Percentiles rank a stretch among this genome's conserved stretches.
Evolutionary conservation across 441 rosid genomes (phyloP).

Genomic region (Erodium trifolium): DNA sequence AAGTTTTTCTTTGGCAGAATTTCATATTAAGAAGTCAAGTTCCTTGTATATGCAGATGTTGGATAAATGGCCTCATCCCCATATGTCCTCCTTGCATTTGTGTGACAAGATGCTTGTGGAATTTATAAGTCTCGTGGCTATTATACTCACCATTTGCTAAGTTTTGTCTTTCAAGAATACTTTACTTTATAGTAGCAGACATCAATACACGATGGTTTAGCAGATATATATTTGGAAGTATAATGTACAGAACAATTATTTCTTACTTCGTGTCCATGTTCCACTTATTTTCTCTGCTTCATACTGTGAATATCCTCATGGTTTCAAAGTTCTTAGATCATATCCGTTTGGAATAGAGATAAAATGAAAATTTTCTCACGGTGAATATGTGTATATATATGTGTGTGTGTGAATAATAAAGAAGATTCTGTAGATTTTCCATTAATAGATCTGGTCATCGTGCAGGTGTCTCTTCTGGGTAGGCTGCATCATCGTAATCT

Average conservation of each 20-base stretch:
- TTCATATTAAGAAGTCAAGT: not conserved
- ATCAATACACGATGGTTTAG: not conserved
- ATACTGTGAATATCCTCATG: not conserved
- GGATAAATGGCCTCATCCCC: slow-evolving; percentile 3
- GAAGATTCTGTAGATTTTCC: not conserved
- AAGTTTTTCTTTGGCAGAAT: not conserved
- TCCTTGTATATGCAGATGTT: not conserved
- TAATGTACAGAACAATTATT: not conserved
- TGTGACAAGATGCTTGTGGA: not conserved
- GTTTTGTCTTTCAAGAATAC: not conserved
- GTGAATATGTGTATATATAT: not conserved
- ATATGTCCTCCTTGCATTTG: not conserved
- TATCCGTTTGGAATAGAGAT: not conserved
- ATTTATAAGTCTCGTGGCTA: not conserved
- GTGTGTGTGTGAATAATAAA: not conserved
- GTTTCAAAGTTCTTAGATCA: not conserved
- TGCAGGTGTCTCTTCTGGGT: slow-evolving; percentile 68
- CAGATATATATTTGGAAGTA: not conserved
- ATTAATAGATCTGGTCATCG: slow-evolving; percentile 18
- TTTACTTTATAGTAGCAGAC: not conserved
- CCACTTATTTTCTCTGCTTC: not conserved
- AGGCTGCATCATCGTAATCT: slow-evolving; percentile 94
- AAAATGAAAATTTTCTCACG: not conserved
- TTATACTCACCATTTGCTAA: not conserved
- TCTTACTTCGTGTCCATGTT: not conserved